Base-by-base conservation (phyloP, 2,329 filamentous ascomycete genomes). In the Sarocladium strictum region DNA sequence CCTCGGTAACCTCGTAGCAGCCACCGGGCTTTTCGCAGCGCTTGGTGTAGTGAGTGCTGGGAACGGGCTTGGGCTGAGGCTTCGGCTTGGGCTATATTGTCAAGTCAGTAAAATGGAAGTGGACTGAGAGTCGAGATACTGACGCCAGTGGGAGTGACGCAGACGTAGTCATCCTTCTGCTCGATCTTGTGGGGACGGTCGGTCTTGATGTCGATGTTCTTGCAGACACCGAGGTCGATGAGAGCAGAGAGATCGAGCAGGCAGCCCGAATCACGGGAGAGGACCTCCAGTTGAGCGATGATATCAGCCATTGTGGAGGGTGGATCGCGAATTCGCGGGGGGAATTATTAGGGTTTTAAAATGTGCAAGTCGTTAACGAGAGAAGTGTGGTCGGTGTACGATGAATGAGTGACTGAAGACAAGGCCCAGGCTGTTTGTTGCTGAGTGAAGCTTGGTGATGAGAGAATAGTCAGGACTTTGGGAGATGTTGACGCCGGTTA, bases 211-310 rank as follows among this genome's bases (percentile, higher is more conserved):
- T 61, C 55, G 54, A 63, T 56, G 23, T 55, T 60, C 47, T 60
- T 57, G 59, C 62, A 63, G 45, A 58, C 32, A 53, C 49, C 54
- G 40, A 58, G 52, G 45, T 62, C 56, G 43, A 63, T 49, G 19
- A 63, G 40, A 35, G 60, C 55, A 12, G 60, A 53, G 43, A 63
- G 52, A 55, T 63, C 62, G 24, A 63, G 26, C 35, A 60, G 43
- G 43, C 61, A 63, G 29, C 61, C 62, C 29, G 52, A 56, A 24
- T 60, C 56, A 37, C 55, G 55, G 53, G 54, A 53, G 58, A 61
- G 55, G 24, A 62, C 60, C 56, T 62, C 53, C 23, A 62, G 56
- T 40, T 58, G 57, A 45, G 56, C 55, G 45, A 62, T 41, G 35
- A 60, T 57, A 54, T 59, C 57, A 37, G 58, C 53, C 61, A 63